Base-by-base conservation (phyloP, 129 eudicot genomes). In the Ambrosia trifida region DNA sequence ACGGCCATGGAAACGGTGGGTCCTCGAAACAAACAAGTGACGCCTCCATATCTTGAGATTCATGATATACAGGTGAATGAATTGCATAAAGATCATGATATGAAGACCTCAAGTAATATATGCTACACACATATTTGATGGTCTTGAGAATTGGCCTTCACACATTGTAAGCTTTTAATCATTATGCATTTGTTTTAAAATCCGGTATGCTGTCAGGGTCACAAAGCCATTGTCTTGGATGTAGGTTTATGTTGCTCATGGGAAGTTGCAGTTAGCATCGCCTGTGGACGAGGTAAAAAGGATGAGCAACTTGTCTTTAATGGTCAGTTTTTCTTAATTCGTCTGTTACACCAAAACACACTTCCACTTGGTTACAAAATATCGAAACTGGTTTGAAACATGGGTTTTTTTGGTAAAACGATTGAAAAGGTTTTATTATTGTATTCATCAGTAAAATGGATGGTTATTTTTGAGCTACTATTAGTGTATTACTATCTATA, bases 101-200 rank as follows among this genome's bases (percentile, higher is more conserved):
- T 10, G 96, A 94, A 46, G 98, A 89, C 76, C 90, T 82, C 74
- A 85, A 65, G 76, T 81, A 89, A 84, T 94, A 89, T 71, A 86
- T 28, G 98, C 98, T 66, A 94, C 98, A 57, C 98, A 94, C 70
- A 94, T 94, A 77, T 94, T 94, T 53, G 98, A 94, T 80, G 98
- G 98, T 59, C 92, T 94, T 43, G 98, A 94, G 84, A 69, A 78
- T 77, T 94, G 98, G 98, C 98, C 98, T 70, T 85, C 98, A 59
- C 92, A 87, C 76, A 80, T 94, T 13, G 98, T 94, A 80, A 77
- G 88, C 56, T 46, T 64, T 70, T 1, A 53, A 50, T 40, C 14
- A 47, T 50, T 61, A 57, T 46, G 35, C 31, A 45, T 65, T 68
- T 60, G 45, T 64, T 16, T 52, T 9, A 30, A 40, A 43, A 13